Evolutionary conservation across 305 asterid species (phyloP), one percentile per base, ranked within the genome.

Genomic region (Coffea humblotiana): DNA sequence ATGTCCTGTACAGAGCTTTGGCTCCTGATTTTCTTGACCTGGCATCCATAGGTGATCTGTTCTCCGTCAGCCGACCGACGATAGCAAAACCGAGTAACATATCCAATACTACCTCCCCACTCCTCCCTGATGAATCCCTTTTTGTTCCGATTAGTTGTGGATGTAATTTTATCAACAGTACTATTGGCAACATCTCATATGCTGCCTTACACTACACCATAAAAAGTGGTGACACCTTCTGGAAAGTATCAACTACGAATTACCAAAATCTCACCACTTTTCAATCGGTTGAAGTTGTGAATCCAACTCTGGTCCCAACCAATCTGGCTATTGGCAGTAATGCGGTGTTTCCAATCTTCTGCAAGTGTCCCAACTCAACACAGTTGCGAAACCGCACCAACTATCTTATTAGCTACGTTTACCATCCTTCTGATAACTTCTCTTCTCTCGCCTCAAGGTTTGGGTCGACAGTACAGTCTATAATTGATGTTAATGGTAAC

Each of bases 31-130:
- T 81, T 60, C 91, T 89, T 66, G 92, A 94, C 73, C 77, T 96
- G 27, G 99, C 98, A 78, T 80, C 95, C 83, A 80, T 96, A n/a
- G 93, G 91, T 48, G 98, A 94, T 48, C 96, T 94, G 48, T 94
- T 96, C 90, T 84, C 96, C 21, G 83, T 91, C 74, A 92, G 97
- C 88, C 92, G 99, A 11, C 87, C 83, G 74, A 78, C 78, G 90
- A 96, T 96, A 10, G 83, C 98, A 0, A 80, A 66, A 0, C 91
- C 98, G 2, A 92, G 96, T 84, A 96, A 88, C 51, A 88, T 96
- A 52, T 85, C 94, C 7, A 49, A 83, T 15, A 88, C 87, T 7
- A 48, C 71, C 56, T 15, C 90, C 48, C 83, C 93, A n/a, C 92
- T 96, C 49, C 54, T 78, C 71, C 87, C 90, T 25, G 85, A 82